These are phyloP conservation scores for Fusarium fracticaudum DNA, from an alignment of 2,329 filamentous ascomycete genomes.

Conservation along the genomic window DNA sequence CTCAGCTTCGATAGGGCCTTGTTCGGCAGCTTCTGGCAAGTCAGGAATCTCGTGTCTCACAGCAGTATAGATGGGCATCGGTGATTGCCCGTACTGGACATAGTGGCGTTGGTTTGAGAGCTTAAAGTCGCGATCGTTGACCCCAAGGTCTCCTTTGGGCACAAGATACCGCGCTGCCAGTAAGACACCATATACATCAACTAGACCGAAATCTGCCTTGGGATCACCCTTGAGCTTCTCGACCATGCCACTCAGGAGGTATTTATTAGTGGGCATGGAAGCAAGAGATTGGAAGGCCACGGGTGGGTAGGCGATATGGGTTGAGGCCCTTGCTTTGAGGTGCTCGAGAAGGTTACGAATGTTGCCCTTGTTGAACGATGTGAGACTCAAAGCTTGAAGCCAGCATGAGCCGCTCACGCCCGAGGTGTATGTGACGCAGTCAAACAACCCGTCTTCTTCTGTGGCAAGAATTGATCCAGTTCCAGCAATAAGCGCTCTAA, in stretches of 20 bases:
- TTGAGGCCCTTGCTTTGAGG: constrained; percentile 82
- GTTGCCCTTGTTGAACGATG: constrained; percentile 73
- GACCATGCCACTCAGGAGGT: constrained; percentile 84
- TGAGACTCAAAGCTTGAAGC: constrained; percentile 86
- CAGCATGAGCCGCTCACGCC: constrained; percentile 97
- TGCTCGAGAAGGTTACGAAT: constrained; percentile 81
- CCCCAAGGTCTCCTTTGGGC: constrained; percentile 77
- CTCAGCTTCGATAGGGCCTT: constrained; percentile 42
- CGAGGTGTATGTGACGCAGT: constrained; percentile 93
- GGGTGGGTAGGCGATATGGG: constrained; percentile 94
- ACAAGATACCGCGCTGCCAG: constrained; percentile 87
- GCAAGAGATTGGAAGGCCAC: constrained; percentile 82
- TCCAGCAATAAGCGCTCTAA: constrained; percentile 89
- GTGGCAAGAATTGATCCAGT: constrained; percentile 87
- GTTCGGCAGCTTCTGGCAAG: constrained; percentile 51
- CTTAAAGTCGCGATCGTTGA: constrained; percentile 85
- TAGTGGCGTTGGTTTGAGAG: constrained; percentile 86
- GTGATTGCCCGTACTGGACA: constrained; percentile 80
- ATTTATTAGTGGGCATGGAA: constrained; percentile 93
- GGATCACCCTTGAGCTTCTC: constrained; percentile 86
- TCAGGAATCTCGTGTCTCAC: constrained; percentile 94
- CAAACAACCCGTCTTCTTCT: constrained; percentile 87
- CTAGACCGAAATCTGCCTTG: constrained; percentile 82
- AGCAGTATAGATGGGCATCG: constrained; percentile 93
- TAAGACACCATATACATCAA: constrained; percentile 91